phyloP scores from a whole-genome alignment of 768 basidiomycete species.

The Mycena leptocephala region DNA sequence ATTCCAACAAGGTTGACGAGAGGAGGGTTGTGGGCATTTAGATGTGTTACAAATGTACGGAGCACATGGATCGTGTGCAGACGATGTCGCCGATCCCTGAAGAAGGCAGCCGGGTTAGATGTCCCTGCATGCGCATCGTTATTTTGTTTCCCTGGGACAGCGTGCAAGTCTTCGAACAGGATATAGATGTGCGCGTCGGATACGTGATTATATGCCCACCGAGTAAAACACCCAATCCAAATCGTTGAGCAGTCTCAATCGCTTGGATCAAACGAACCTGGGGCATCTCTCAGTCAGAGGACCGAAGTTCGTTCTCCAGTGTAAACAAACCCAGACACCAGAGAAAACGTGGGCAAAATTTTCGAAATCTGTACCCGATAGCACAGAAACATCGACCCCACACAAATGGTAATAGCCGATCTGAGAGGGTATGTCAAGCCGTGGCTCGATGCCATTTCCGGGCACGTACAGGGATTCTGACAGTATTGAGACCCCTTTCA shows the following conservation, averaged over 20 bases:
- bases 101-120: conserved; percentile 67
- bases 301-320: neutral
- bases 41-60: conserved; percentile 56
- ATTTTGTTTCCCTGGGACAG: conserved; percentile 86
- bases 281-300: neutral
- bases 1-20: conserved; percentile 72
- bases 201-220: conserved; percentile 53
- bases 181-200: neutral
- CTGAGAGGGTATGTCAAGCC: conserved; percentile 48
- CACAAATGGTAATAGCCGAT: conserved; percentile 85
- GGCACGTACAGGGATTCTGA: conserved; percentile 69
- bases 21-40: conserved; percentile 50
- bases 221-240: conserved; percentile 82
- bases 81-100: conserved; percentile 61
- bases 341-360: conserved; percentile 63
- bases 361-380: conserved; percentile 79
- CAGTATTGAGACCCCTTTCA: conserved; percentile 71
- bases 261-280: conserved; percentile 67
- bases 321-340: conserved; percentile 71
- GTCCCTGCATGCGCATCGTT: conserved; percentile 78
- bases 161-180: conserved; percentile 71
- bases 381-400: conserved; percentile 69
- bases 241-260: conserved; percentile 68
- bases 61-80: conserved; percentile 66
- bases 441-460: neutral